These are phyloP conservation scores for Amanita rimosa DNA, from an alignment of 768 basidiomycete genomes.

Conservation along the genomic window DNA sequence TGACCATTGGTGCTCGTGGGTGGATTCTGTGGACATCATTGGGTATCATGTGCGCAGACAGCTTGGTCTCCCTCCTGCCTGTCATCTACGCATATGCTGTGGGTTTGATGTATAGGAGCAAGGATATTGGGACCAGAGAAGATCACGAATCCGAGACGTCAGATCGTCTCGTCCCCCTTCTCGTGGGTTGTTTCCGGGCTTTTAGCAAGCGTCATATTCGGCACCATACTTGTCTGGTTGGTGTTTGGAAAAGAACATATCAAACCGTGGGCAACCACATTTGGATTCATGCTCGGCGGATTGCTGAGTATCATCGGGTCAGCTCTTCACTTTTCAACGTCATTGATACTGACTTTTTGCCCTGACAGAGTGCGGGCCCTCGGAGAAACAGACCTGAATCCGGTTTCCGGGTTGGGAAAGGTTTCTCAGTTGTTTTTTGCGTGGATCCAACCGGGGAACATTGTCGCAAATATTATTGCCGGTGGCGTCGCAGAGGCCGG, in stretches of 20 bases:
- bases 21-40: constrained; percentile 97
- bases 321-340: constrained; percentile 14
- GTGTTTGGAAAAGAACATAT: constrained; percentile 91
- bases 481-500: constrained; percentile 95
- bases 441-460: constrained; percentile 87
- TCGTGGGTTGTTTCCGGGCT: constrained; percentile 71
- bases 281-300: constrained; percentile 76
- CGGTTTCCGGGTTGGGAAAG: constrained; percentile 89
- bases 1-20: constrained; percentile 80
- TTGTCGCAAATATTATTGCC: constrained; percentile 96
- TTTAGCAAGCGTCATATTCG: constrained; percentile 44
- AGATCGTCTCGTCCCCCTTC: constrained; percentile 71
- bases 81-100: constrained; percentile 45
- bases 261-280: constrained; percentile 86
- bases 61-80: constrained; percentile 75
- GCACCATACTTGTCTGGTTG: constrained; percentile 74
- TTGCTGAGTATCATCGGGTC: constrained; percentile 84
- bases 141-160: constrained; percentile 66
- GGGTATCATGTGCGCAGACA: constrained; percentile 93
- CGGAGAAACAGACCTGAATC: constrained; percentile 92
- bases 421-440: constrained; percentile 92
- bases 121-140: constrained; percentile 18
- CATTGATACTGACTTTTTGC: constrained; percentile 8
- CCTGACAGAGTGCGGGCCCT: constrained; percentile 71
- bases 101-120: constrained; percentile 19